Evolutionary conservation across 2,329 filamentous ascomycete genomes (phyloP), one percentile per base, ranked within the genome.

Genomic region (Aspergillus vadensis): DNA sequence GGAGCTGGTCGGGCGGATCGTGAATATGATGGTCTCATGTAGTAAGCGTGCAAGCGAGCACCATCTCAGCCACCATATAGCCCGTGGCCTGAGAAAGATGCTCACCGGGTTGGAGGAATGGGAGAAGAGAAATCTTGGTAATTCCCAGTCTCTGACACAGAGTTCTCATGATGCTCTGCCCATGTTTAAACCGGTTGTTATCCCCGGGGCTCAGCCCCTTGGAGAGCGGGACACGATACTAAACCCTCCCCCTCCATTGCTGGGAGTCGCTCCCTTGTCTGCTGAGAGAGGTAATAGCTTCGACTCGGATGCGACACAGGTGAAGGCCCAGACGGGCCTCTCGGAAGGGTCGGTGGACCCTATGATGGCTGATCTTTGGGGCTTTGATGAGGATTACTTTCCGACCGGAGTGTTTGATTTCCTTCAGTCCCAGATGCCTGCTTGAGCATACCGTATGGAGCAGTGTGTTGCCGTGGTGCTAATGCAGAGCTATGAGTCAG

Each of bases 331-430:
- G 47, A 58, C 67, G 2, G 75, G 74, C 19, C 67, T 77, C 14
- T 76, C 75, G 1, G 74, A 75, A 51, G 74, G 74, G 30, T 77
- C 75, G 23, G 58, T 72, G 39, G 75, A 77, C 54, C 75, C 74
- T 5, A 76, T 77, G 75, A 76, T 77, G 75, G 69, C 73, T 14
- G 74, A 77, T 63, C 60, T 76, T 21, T 77, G 75, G 75, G 75
- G 75, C 12, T 77, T 76, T 43, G 74, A 77, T 25, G 75, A 77
- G 57, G 75, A 77, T 25, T 77, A 77, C 59, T 77, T 77, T 55
- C 75, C 75, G 4, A 77, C 74, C n/a, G 75, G 75, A 19, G 75
- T 77, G 12, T 77, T 77, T 63, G 75, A 77, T 63, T 77, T 77
- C 50, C 65, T 77, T 19, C 75, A 77, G 59, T 76, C 74, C 15